These are phyloP conservation scores for Fonsecaea pedrosoi DNA, from an alignment of 2,329 filamentous ascomycete genomes.

Conservation along the genomic window DNA sequence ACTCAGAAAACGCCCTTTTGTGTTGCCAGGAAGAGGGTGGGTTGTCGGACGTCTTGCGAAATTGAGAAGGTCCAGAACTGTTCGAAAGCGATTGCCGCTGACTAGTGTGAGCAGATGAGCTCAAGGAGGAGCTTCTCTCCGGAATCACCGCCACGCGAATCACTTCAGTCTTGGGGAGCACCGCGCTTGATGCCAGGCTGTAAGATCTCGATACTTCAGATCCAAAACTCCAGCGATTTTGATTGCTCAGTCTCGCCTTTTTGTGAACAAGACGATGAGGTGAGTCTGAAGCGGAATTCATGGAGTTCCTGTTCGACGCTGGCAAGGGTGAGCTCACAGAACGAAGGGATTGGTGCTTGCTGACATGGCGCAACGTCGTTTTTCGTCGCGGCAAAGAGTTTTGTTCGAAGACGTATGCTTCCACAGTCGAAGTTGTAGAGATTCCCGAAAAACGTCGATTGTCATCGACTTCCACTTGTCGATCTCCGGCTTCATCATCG, in stretches of 20 bases:
- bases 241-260: conserved; percentile 56
- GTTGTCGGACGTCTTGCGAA: conserved; percentile 47
- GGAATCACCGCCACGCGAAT: conserved; percentile 58
- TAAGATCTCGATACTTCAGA: conserved; percentile 51
- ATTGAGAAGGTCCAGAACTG: conserved; percentile 45
- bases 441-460: conserved; percentile 56
- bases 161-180: conserved; percentile 47
- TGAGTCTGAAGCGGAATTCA: conserved; percentile 48
- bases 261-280: conserved; percentile 60
- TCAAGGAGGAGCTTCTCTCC: conserved; percentile 54
- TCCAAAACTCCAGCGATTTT: conserved; percentile 52
- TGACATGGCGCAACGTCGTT: conserved; percentile 60
- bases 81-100: conserved; percentile 49
- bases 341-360: conserved; percentile 60
- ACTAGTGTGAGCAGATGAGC: conserved; percentile 48
- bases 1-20: conserved; percentile 52
- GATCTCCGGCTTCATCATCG: conserved; percentile 13
- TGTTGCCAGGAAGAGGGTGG: conserved; percentile 45
- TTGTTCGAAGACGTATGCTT: conserved; percentile 60
- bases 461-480: conserved; percentile 40
- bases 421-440: conserved; percentile 62
- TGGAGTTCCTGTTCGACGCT: conserved; percentile 54
- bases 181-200: conserved; percentile 43
- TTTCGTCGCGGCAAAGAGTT: conserved; percentile 53
- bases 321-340: conserved; percentile 55